Percentiles rank a stretch among this genome's conserved stretches.
phyloP scores from a whole-genome alignment of 1,284 basidiomycete genomes.

The Cutaneotrichosporon sp. region DNA sequence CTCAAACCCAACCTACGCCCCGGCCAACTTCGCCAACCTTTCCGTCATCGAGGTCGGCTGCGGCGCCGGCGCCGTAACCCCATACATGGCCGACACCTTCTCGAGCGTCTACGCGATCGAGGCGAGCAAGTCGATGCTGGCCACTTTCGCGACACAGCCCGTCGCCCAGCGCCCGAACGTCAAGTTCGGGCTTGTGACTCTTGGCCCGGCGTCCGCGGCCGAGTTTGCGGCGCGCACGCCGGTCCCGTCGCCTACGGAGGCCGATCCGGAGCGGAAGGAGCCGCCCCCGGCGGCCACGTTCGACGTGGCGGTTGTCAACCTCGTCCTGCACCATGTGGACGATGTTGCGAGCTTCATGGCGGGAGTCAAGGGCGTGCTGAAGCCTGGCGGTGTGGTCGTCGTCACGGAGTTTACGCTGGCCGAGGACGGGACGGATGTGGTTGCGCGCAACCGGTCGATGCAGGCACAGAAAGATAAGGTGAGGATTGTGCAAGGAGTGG shows the following conservation, averaged over 20 bases:
- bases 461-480: neutral
- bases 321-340: constrained; percentile 39
- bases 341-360: constrained; percentile 9
- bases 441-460: neutral
- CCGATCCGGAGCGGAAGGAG: constrained; percentile 15
- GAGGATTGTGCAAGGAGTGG: neutral
- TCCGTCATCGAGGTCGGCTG: constrained; percentile 34
- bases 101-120: constrained; percentile 34
- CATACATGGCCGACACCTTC: constrained; percentile 24
- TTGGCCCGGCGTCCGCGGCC: constrained; percentile 14
- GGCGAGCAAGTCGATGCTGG: constrained; percentile 32
- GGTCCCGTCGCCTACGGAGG: constrained; percentile 20
- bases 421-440: constrained; percentile 14
- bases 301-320: constrained; percentile 31
- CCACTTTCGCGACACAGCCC: constrained; percentile 17
- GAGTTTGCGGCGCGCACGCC: constrained; percentile 11
- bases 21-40: constrained; percentile 12
- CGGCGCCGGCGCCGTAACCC: constrained; percentile 38
- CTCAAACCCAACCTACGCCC: constrained; percentile 7
- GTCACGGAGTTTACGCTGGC: constrained; percentile 16
- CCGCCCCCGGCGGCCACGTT: constrained; percentile 21
- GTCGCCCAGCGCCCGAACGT: constrained; percentile 2
- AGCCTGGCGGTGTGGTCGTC: constrained; percentile 14
- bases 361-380: constrained; percentile 11
- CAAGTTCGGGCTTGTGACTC: constrained; percentile 19